A percentile compares a stretch with the other conserved stretches of the same genome.
phyloP scores from a whole-genome alignment of 1,139 yeast species.

The Zygosaccharomyces pseudobailii region DNA sequence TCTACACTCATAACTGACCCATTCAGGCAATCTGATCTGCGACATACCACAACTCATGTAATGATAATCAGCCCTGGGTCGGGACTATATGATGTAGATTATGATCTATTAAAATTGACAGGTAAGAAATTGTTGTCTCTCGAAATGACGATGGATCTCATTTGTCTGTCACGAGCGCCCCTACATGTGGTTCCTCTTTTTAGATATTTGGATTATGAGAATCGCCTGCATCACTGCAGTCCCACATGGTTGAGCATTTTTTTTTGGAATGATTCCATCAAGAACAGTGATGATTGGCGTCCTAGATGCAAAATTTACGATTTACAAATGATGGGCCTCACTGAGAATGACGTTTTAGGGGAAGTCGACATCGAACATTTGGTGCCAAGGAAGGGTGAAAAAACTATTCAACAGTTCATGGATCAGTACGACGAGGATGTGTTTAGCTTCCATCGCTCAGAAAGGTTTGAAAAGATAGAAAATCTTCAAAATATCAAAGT shows the following conservation, averaged over 20 bases:
- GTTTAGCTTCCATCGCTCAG: conserved; percentile 34
- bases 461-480: neutral
- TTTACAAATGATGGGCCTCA: conserved; percentile 95
- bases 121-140: conserved; percentile 69
- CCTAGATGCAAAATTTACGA: conserved; percentile 93
- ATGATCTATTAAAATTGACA: conserved; percentile 67
- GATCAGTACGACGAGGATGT: conserved; percentile 54
- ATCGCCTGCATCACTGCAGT: conserved; percentile 65
- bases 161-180: conserved; percentile 88
- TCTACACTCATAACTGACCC: conserved; percentile 74
- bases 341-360: conserved; percentile 69
- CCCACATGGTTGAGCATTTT: conserved; percentile 96
- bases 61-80: conserved; percentile 87
- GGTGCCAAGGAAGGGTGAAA: conserved; percentile 14
- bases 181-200: conserved; percentile 87
- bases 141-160: conserved; percentile 83
- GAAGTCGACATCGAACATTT: conserved; percentile 25
- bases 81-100: conserved; percentile 89
- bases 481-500: neutral
- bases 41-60: conserved; percentile 83
- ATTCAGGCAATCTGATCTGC: conserved; percentile 76
- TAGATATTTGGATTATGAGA: conserved; percentile 55
- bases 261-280: conserved; percentile 65
- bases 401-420: conserved; percentile 49
- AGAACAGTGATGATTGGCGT: conserved; percentile 56